Percentiles rank a stretch among this genome's conserved stretches.
Evolutionary conservation across 306 rosid species (phyloP).

Genomic region (Citrullus amarus): DNA sequence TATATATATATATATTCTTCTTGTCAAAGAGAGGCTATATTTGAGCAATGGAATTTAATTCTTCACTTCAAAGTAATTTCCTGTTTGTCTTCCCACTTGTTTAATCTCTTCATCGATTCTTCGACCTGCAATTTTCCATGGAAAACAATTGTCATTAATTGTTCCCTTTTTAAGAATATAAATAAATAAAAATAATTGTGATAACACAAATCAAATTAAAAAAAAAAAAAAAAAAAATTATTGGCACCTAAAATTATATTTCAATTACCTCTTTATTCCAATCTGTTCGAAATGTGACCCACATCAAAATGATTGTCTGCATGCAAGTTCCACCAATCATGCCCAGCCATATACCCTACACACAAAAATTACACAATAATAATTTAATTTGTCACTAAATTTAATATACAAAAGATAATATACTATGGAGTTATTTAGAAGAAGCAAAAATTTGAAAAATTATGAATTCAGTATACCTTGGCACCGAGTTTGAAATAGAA

Average conservation of each 20-base stretch:
- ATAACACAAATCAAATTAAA: neutral
- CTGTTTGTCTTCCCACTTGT: constrained; percentile 33
- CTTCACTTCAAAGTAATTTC: constrained; percentile 2
- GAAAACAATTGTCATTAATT: too few species aligned
- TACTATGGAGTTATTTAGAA: too few species aligned
- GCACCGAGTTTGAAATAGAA: constrained; percentile 50
- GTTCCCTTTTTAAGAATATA: too few species aligned
- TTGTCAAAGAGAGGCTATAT: too few species aligned
- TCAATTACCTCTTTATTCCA: constrained; percentile 49
- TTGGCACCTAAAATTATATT: neutral
- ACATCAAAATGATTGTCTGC: constrained; percentile 53
- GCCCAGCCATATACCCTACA: constrained; percentile 71
- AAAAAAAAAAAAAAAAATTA: neutral
- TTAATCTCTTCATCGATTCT: constrained; percentile 46
- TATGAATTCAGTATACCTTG: constrained; percentile 17
- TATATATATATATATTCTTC: too few species aligned
- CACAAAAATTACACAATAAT: neutral
- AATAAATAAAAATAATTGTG: too few species aligned
- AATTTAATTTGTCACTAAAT: neutral
- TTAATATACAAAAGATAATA: too few species aligned
- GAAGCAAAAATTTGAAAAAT: neutral
- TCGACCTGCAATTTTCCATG: constrained; percentile 32
- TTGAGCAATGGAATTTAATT: too few species aligned
- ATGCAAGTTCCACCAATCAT: constrained; percentile 63
- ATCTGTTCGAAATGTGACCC: constrained; percentile 54